Percentiles rank a stretch among this genome's conserved stretches.
Conservation (phyloP, 805 yeast genomes). For the Candida krabiensis region DNA sequence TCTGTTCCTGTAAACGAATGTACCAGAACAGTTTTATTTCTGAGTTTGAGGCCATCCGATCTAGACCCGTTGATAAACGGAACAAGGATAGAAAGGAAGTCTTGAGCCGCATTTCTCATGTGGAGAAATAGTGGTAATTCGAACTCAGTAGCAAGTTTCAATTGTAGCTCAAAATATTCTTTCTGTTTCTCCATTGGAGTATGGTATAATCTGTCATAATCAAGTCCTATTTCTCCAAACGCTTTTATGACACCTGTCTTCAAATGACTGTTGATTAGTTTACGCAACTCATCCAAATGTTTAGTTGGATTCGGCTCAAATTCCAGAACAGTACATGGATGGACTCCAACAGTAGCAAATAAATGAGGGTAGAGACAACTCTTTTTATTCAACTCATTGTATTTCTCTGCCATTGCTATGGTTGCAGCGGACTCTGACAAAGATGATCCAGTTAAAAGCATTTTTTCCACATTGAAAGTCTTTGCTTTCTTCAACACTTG, state of each 20-base stretch:
- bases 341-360: constrained; percentile 86
- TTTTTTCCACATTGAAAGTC: constrained; percentile 59
- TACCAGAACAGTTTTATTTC: constrained; percentile 67
- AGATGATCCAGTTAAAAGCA: constrained; percentile 84
- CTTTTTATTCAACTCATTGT: constrained; percentile 12
- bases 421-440: constrained; percentile 66
- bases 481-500: constrained; percentile 68
- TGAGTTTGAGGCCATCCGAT: constrained; percentile 26
- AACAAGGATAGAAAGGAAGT: constrained; percentile 61
- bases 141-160: constrained; percentile 59
- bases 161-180: constrained; percentile 67
- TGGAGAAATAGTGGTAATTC: constrained; percentile 83
- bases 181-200: constrained; percentile 68
- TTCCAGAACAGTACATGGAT: constrained; percentile 83
- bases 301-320: constrained; percentile 37
- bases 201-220: constrained; percentile 84
- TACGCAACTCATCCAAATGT: constrained; percentile 50
- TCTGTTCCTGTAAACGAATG: constrained; percentile 91
- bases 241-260: constrained; percentile 62
- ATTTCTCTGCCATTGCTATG: constrained; percentile 46
- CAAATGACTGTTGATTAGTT: constrained; percentile 48
- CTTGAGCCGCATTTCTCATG: constrained; percentile 83
- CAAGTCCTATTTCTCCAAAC: constrained; percentile 95
- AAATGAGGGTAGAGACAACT: constrained; percentile 32
- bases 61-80: constrained; percentile 57